A percentile compares a stretch with the other conserved stretches of the same genome.
Conservation (phyloP, 345 rosid species). For the Bruguiera sexangula region DNA sequence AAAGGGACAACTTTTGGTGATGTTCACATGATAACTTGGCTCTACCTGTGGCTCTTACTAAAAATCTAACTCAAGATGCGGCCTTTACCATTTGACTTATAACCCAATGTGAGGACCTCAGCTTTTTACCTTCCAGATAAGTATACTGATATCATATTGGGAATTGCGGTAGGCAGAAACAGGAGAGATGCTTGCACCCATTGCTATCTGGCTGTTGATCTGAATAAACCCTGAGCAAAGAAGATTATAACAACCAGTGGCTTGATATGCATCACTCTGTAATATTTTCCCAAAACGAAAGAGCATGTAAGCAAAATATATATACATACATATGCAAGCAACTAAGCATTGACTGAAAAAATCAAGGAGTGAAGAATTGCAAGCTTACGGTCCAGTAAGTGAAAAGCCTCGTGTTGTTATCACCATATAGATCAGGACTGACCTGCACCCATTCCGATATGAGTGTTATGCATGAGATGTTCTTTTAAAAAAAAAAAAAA, state of each 20-base stretch:
- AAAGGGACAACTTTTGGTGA: not conserved
- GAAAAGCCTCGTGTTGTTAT: slow-evolving; percentile 31
- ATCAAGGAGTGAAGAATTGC: not conserved
- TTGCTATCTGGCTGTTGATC: slow-evolving; percentile 74
- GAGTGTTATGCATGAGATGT: not conserved
- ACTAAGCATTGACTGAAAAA: not conserved
- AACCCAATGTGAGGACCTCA: not conserved
- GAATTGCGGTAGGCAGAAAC: slow-evolving; percentile 50
- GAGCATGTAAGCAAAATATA: not conserved
- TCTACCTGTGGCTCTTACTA: too few species aligned
- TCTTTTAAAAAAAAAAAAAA: too few species aligned
- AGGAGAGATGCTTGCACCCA: slow-evolving; percentile 95
- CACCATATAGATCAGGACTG: slow-evolving; percentile 29
- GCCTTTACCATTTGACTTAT: slow-evolving; percentile 3
- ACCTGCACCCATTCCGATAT: slow-evolving; percentile 19
- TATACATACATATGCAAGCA: too few species aligned
- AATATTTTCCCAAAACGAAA: not conserved
- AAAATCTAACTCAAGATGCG: not conserved
- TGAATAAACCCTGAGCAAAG: slow-evolving; percentile 89
- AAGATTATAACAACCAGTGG: slow-evolving; percentile 95
- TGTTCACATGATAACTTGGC: not conserved
- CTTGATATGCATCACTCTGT: slow-evolving; percentile 93
- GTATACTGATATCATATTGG: slow-evolving; percentile 83
- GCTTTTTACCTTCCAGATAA: slow-evolving; percentile 78
- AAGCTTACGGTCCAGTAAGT: slow-evolving; percentile 37